Percentiles rank a stretch among this genome's conserved stretches.
phyloP scores from a whole-genome alignment of 352 stramenopile genomes.

The Phytophthora niederhauseri region DNA sequence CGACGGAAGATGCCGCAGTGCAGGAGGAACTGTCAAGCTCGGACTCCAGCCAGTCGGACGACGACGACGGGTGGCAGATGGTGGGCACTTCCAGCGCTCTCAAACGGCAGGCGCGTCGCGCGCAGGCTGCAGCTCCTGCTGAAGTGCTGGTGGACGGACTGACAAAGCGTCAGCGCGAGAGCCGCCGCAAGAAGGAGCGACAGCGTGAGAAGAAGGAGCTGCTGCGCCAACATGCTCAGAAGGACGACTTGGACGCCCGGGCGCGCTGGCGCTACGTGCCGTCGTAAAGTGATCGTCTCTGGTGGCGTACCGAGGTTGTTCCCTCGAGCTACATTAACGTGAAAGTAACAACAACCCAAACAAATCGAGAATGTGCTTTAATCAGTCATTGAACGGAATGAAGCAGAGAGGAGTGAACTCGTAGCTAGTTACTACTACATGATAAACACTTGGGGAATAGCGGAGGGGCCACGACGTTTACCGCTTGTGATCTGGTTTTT shows the following conservation, averaged over 20 bases:
- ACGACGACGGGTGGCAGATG: constrained; percentile 80
- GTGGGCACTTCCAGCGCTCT: constrained; percentile 40
- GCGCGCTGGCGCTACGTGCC: constrained; percentile 73
- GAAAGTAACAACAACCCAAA: constrained; percentile 13
- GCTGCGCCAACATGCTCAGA: constrained; percentile 68
- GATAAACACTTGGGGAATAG: constrained; percentile 79
- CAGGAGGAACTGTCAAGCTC: constrained; percentile 22
- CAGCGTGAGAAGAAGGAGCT: constrained; percentile 80
- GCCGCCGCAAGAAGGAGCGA: constrained; percentile 77
- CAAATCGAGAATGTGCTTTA: constrained; percentile 26
- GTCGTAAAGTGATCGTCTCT: constrained; percentile 30
- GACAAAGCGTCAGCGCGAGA: constrained; percentile 84
- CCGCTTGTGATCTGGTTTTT: constrained; percentile 34
- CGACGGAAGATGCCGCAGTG: constrained; percentile 13
- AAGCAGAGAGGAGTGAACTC: constrained; percentile 7
- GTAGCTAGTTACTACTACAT: constrained; percentile 52
- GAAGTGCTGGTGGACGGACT: constrained; percentile 52
- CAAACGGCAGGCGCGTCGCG: constrained; percentile 27
- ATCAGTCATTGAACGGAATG: constrained; percentile 5
- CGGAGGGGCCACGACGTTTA: constrained; percentile 45
- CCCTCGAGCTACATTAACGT: neutral
- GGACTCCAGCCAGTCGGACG: constrained; percentile 38
- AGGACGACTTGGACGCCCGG: constrained; percentile 70
- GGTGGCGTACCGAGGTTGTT: neutral
- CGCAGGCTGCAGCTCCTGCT: constrained; percentile 12